phyloP scores from a whole-genome alignment of 768 basidiomycete genomes.

The Agrocybe chaxingu region DNA sequence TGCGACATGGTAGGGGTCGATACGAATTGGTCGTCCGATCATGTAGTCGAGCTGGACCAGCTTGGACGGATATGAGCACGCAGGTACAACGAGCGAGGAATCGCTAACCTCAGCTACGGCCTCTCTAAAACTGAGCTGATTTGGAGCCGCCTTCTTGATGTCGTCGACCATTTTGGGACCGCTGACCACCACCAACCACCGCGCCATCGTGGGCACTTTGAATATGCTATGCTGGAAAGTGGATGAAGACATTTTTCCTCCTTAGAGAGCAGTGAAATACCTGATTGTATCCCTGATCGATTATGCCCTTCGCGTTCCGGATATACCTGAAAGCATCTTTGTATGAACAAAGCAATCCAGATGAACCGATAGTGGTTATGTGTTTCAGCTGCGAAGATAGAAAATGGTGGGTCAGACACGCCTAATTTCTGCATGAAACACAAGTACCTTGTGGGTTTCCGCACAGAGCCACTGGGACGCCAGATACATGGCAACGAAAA shows the following conservation, averaged over 20 bases:
- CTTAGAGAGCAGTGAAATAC: constrained; percentile 5
- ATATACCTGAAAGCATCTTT: constrained; percentile 10
- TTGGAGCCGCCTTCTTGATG: constrained; percentile 32
- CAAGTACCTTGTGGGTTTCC: constrained; percentile 5
- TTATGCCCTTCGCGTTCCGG: constrained; percentile 9
- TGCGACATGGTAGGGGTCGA: constrained; percentile 10
- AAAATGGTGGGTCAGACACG: not conserved
- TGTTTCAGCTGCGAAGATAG: constrained; percentile 10
- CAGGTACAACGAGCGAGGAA: not conserved
- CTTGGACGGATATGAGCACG: not conserved
- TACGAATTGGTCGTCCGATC: constrained; percentile 9
- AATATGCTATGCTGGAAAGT: constrained; percentile 17
- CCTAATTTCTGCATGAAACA: not conserved
- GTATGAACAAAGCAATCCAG: constrained; percentile 9
- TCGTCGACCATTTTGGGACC: constrained; percentile 45
- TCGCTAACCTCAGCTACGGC: constrained; percentile 23
- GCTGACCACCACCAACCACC: constrained; percentile 29
- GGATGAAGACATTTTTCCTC: no score
- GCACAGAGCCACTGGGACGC: constrained; percentile 2
- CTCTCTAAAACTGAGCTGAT: constrained; percentile 26
- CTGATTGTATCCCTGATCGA: constrained; percentile 21
- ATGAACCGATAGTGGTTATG: constrained; percentile 15
- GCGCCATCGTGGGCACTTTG: constrained; percentile 15
- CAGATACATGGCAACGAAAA: not conserved
- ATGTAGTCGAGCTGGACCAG: constrained; percentile 13